These are phyloP conservation scores for Colletotrichum lentis DNA, from an alignment of 2,329 filamentous ascomycete genomes.

Conservation along the genomic window DNA sequence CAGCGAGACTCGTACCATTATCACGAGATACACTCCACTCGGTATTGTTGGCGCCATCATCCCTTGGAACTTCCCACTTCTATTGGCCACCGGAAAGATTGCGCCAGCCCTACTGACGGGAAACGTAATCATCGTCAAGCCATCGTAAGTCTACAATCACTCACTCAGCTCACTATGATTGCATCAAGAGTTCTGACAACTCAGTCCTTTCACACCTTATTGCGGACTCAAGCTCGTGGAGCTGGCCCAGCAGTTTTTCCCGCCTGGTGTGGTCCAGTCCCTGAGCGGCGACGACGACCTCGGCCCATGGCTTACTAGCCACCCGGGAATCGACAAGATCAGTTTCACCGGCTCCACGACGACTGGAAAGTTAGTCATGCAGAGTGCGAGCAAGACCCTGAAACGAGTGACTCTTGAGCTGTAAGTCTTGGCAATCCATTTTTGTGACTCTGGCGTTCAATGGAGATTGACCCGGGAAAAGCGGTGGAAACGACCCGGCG, in stretches of 20 bases:
- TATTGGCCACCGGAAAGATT: slow-evolving; percentile 62
- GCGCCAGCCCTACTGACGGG: slow-evolving; percentile 65
- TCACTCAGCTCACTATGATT: neutral
- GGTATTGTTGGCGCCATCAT: slow-evolving; percentile 55
- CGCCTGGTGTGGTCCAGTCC: slow-evolving; percentile 68
- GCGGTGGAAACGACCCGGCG: slow-evolving; percentile 66
- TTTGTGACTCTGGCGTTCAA: too few species aligned
- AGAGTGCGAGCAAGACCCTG: slow-evolving; percentile 61
- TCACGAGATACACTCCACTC: slow-evolving; percentile 50
- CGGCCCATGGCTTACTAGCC: slow-evolving; percentile 64
- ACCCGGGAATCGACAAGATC: slow-evolving; percentile 69
- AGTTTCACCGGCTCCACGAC: slow-evolving; percentile 69
- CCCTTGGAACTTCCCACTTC: slow-evolving; percentile 67
- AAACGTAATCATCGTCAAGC: slow-evolving; percentile 64
- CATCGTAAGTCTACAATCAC: slow-evolving; percentile 47
- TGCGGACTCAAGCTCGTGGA: slow-evolving; percentile 67
- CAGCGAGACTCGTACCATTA: slow-evolving; percentile 46
- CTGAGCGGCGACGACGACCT: slow-evolving; percentile 68
- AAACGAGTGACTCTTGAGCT: slow-evolving; percentile 70
- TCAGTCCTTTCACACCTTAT: slow-evolving; percentile 63
- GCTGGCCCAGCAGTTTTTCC: slow-evolving; percentile 65
- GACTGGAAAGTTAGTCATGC: slow-evolving; percentile 69
- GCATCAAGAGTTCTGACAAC: neutral
- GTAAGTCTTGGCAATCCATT: slow-evolving; percentile 33
- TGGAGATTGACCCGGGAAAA: slow-evolving; percentile 20